Conservation (phyloP, 257 asterid genomes). For the Solanum corneliomulleri region DNA sequence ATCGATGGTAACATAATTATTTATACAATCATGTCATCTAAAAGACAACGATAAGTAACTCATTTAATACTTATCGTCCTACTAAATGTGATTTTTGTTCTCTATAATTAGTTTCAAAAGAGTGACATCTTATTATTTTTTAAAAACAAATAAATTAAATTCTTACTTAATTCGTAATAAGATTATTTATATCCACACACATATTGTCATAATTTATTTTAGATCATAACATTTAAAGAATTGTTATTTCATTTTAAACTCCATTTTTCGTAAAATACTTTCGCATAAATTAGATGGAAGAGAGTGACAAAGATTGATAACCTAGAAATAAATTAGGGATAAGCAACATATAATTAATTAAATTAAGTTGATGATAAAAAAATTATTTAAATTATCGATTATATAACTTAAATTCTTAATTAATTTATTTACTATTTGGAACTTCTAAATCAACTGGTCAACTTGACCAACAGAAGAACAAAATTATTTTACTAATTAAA, state of each 20-base stretch:
- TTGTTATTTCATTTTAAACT: background rate
- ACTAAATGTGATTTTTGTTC: too few relatives aligned
- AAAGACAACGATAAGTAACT: background rate
- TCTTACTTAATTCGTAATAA: too few relatives aligned
- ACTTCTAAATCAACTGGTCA: background rate
- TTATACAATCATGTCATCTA: background rate
- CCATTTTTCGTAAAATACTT: too few relatives aligned
- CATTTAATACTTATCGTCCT: background rate
- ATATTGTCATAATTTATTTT: too few relatives aligned
- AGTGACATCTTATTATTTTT: too few relatives aligned
- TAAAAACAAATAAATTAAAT: background rate
- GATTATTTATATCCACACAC: too few relatives aligned
- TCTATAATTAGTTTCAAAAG: too few relatives aligned
- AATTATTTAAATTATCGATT: background rate
- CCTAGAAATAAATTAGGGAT: background rate
- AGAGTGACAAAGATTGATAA: background rate
- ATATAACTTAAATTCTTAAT: background rate
- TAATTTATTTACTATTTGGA: background rate
- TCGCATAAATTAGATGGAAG: too few relatives aligned
- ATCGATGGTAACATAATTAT: background rate
- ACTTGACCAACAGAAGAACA: background rate
- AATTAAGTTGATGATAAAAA: background rate
- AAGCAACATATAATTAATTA: background rate
- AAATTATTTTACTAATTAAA: background rate
- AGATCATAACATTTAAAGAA: fast-evolving